Conservation (phyloP, 768 basidiomycete species). For the Leccinellum luteum region DNA sequence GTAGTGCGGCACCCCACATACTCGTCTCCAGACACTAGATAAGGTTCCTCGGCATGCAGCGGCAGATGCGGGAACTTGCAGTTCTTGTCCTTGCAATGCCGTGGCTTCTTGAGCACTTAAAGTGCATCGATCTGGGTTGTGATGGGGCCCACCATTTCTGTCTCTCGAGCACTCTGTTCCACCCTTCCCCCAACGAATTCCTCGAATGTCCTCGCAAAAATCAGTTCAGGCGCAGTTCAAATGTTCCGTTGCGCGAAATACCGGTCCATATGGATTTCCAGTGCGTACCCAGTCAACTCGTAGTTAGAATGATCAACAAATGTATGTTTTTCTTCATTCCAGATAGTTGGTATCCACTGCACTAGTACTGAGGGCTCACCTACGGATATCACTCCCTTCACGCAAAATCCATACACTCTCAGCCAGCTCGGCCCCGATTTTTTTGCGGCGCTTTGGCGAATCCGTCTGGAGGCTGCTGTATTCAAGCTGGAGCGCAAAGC, state of each 20-base stretch:
- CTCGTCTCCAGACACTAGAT: too few relatives aligned
- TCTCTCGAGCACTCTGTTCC: neutral
- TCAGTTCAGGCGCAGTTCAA: neutral
- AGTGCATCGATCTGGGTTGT: slow-evolving; percentile 5
- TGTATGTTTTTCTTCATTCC: neutral
- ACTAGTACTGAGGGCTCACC: neutral
- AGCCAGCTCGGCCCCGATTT: slow-evolving; percentile 4
- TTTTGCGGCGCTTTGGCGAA: slow-evolving; percentile 17
- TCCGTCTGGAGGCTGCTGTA: slow-evolving; percentile 18
- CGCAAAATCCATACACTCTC: neutral
- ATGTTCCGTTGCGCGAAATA: neutral
- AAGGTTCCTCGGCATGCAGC: slow-evolving; percentile 18
- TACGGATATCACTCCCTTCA: neutral
- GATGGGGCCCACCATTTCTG: neutral
- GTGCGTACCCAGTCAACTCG: slow-evolving; percentile 2
- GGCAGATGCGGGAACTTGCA: neutral
- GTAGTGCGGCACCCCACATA: neutral
- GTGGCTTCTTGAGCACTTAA: slow-evolving; percentile 13
- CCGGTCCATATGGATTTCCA: neutral
- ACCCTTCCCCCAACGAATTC: neutral
- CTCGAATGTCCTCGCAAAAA: slow-evolving; percentile 6
- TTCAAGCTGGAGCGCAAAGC: slow-evolving; percentile 22
- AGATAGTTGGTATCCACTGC: neutral
- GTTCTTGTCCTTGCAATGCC: slow-evolving; percentile 5
- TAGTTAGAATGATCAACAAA: neutral